Percentiles rank a stretch among this genome's conserved stretches.
Conservation (phyloP, 179 eudicot species). For the Dionaea muscipula region DNA sequence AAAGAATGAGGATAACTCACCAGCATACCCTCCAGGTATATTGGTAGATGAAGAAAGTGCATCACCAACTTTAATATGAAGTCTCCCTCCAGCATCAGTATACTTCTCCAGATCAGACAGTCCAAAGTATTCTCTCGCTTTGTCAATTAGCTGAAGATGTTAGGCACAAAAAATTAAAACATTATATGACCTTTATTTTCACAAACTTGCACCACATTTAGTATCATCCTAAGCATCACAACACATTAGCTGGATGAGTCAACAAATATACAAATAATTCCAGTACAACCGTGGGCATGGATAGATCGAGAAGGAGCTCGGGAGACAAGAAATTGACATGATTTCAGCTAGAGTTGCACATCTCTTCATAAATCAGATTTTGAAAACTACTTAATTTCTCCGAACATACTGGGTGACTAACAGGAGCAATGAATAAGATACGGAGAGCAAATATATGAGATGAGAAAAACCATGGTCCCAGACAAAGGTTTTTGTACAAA, state of each 20-base stretch:
- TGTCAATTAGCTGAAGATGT: slow-evolving; percentile 40
- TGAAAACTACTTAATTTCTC: too few species aligned
- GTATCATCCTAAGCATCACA: background rate
- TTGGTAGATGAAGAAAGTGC: slow-evolving; percentile 45
- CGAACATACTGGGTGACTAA: too few species aligned
- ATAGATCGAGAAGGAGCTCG: background rate
- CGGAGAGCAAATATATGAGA: too few species aligned
- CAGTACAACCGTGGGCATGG: background rate
- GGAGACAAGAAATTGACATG: background rate
- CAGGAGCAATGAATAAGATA: too few species aligned
- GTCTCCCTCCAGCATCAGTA: slow-evolving; percentile 45
- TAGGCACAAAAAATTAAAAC: background rate
- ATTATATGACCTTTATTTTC: background rate
- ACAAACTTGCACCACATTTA: background rate
- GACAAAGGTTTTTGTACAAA: too few species aligned
- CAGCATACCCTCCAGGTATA: slow-evolving; percentile 71
- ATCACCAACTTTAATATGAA: slow-evolving; percentile 57
- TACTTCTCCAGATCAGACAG: slow-evolving; percentile 52
- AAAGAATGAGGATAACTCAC: slow-evolving; percentile 13
- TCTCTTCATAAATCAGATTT: too few species aligned
- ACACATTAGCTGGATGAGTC: too few species aligned
- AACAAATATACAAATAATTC: too few species aligned
- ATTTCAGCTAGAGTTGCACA: background rate
- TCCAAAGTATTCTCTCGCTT: slow-evolving; percentile 56
- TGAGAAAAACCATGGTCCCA: too few species aligned